Conservation (phyloP, 202 grass and related monocot species). For the Panicum virgatum region DNA sequence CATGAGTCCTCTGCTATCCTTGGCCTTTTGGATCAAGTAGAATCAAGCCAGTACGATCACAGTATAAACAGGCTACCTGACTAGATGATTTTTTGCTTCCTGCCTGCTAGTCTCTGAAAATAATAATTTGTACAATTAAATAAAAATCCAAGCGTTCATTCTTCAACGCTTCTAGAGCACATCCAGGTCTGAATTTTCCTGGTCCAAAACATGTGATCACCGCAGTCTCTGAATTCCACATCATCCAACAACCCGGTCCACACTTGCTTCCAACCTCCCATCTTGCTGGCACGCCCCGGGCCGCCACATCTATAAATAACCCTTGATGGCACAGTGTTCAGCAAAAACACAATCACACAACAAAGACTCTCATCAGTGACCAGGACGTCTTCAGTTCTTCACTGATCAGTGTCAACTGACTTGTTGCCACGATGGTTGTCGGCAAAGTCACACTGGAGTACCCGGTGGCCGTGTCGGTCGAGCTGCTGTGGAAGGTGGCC, state of each 20-base stretch:
- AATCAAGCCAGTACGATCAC: no score
- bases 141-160: no score
- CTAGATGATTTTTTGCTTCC: no score
- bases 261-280: background rate
- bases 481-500: background rate
- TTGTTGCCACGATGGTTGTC: background rate
- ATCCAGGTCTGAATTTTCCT: background rate
- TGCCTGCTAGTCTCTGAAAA: no score
- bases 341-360: no score
- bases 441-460: background rate
- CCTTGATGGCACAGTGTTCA: background rate
- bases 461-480: background rate
- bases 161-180: no score
- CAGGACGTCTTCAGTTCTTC: no score
- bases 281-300: background rate
- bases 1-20: no score
- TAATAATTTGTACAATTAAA: no score
- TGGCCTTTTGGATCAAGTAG: no score
- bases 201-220: slow-evolving; percentile 21
- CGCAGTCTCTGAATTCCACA: background rate
- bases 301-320: background rate
- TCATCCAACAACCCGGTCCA: background rate
- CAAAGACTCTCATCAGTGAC: background rate
- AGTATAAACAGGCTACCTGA: no score
- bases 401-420: no score